Evolutionary conservation across 768 basidiomycete genomes (phyloP), one percentile per base, ranked within the genome.

Genomic region (Rossbeevera mucosa): DNA sequence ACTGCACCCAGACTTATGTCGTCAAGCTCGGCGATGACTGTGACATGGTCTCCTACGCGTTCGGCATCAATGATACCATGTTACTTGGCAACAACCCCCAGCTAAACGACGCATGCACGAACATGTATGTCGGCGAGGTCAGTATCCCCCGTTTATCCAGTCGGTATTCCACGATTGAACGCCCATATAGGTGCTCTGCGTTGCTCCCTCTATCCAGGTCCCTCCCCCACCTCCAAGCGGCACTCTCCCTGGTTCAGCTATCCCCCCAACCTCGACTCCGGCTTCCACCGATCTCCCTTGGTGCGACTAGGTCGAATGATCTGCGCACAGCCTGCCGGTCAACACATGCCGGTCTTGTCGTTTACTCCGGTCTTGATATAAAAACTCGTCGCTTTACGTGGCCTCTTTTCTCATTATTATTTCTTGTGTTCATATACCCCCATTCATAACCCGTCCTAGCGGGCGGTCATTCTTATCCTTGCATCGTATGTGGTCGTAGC

Each of bases 81-180:
- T 72, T 92, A 26, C 72, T 66, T 63, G 14, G 57, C 53, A 90
- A 91, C 80, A 92, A 92, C 79, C 89, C 87, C 18, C 83, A 89
- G 67, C 75, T 91, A 59, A 56, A 80, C 59, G 2, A 43, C 0
- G 71, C 64, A 0, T 86, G 82, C 68, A 69, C 59, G 58, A 90
- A 90, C 73, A 73, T 91, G 66, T 88, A 89, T 69, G 63, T 85
- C 52, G 87, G 83, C 62, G 85, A 90, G 80, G 88, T 89, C 46
- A 50, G 77, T 72, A 7, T 16, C 40, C 41, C 8, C 30, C 12
- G 2, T 18, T 3, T 46, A 20, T 24, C 2, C 44, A 16, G 7
- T 9, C n/a, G 1, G n/a, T n/a, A n/a, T 9, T 2, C 48, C 18
- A 14, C 1, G 28, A 41, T 16, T 22, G 24, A 21, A 4, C 2